Evolutionary conservation across 805 yeast species (phyloP).

Genomic region (Nematodospora valgi): DNA sequence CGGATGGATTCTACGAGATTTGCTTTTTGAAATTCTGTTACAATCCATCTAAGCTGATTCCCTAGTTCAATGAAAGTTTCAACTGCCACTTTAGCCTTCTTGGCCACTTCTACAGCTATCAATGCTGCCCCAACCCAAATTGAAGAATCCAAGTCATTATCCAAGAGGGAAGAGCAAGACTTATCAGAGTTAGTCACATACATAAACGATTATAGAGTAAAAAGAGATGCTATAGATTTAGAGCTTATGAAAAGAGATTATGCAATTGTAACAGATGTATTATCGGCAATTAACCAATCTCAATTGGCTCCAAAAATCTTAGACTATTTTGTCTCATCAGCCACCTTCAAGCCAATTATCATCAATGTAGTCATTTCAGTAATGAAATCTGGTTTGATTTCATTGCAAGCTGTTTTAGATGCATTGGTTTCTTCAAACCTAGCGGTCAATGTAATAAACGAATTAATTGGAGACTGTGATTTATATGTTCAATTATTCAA

Average conservation of each 20-base stretch:
- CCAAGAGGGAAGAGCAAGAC: slow-evolving; percentile 13
- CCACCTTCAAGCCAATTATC: slow-evolving; percentile 20
- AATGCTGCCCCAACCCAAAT: slow-evolving; percentile 33
- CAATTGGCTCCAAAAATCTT: slow-evolving; percentile 33
- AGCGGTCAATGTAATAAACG: slow-evolving; percentile 29
- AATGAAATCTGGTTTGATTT: slow-evolving; percentile 29
- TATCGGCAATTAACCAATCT: slow-evolving; percentile 34
- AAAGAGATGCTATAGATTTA: slow-evolving; percentile 26
- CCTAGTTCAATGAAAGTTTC: slow-evolving; percentile 27
- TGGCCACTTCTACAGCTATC: slow-evolving; percentile 22
- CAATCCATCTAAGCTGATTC: slow-evolving; percentile 2
- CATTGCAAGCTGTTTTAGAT: slow-evolving; percentile 28
- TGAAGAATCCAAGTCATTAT: slow-evolving; percentile 1
- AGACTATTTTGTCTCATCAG: slow-evolving; percentile 28
- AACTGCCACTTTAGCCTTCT: slow-evolving; percentile 26
- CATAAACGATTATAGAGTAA: slow-evolving; percentile 21
- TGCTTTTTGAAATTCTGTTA: too few species aligned
- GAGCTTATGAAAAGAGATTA: slow-evolving; percentile 35
- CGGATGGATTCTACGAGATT: too few species aligned
- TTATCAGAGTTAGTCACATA: slow-evolving; percentile 21
- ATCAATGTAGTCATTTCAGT: slow-evolving; percentile 23
- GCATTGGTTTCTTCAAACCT: slow-evolving; percentile 37
- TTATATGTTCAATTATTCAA: slow-evolving; percentile 34
- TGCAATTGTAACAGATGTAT: slow-evolving; percentile 37
- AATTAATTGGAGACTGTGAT: slow-evolving; percentile 35